Evolutionary conservation across 208 protist species (phyloP), one percentile per base, ranked within the genome.

Genomic region (Trypanosoma conorhini): DNA sequence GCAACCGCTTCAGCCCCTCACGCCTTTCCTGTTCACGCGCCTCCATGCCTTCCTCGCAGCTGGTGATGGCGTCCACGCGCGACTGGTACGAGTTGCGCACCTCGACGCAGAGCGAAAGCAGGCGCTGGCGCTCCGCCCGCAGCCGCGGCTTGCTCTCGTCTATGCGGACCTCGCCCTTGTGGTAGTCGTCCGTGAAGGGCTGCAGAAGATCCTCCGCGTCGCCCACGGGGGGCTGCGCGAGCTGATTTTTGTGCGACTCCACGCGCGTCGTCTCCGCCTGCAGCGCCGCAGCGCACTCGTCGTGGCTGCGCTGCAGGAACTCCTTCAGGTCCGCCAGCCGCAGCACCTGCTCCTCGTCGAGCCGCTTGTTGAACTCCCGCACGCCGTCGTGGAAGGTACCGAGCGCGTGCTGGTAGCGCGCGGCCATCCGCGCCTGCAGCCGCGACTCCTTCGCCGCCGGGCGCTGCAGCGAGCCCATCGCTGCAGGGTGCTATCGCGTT

Each of bases 281-380:
- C 4, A 95, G 71, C 40, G 81, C 24, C 7, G 70, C 62, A 30
- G 59, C 67, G 13, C 66, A 79, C 26, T 73, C 74, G 0, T 42
- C 46, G 81, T 95, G 90, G 63, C 86, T 86, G 10, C 70, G 38
- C 19, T 60, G 66, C 22, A 95, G 64, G 21, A 51, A 48, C 1
- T 48, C 26, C 65, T 95, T 89, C 30, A 95, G 75, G 35, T 31
- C 44, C 24, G 52, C 60, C 1, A 92, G 55, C 28, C 82, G 70
- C 48, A 82, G 55, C 31, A 81, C 71, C 65, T 95, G 90, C 21
- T 68, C 63, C 44, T 44, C 58, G 54, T 96, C 86, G 9, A 88
- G 72, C 26, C 76, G 73, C 28, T 56, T 70, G 68, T 91, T 90
- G 61, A 83, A 80, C n/a, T 66, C 52, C 4, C 62, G 69, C 2